Base-by-base conservation (phyloP, 495 filamentous ascomycete genomes). In the Penicillium paxilli region DNA sequence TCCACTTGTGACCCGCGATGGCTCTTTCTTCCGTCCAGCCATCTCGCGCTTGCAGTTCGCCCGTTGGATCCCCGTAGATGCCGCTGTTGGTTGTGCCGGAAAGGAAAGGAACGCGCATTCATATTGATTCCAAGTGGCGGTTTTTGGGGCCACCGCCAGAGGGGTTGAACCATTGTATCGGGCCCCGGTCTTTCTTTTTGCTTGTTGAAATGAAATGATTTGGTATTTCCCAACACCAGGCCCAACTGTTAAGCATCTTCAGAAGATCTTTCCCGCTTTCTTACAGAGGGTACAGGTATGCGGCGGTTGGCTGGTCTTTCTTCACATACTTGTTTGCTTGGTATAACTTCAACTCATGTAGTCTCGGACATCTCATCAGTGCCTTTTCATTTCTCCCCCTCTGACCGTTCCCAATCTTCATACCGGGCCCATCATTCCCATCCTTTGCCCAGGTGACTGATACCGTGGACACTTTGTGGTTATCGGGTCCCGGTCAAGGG, bases 111-210 rank as follows among this genome's bases (percentile, higher is more conserved):
- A 40, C 49, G 47, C 44, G 33, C 55, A 52, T 41, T 40, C 17
- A 8, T 54, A 52, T 41, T 33, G 41, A 24, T 58, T 55, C 33
- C 56, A 53, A 52, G 53, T 63, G 54, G 48, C 37, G 49, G 52
- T 50, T 24, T n/a, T 26, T 5, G 49, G 51, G 49, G 51, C 53
- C 57, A 62, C 58, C 62, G 56, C 48, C 59, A 64, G 52, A 70
- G 58, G 57, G 64, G 60, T 55, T 60, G 65, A 67, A 54, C 72
- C 72, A 64, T 41, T 62, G 56, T 66, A 52, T 60, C 65, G 67
- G 72, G 67, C 62, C 53, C 47, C 32, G 46, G 56, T 58, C 19
- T 53, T 62, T 11, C n/a, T n/a, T 42, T 57, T 55, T 49, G 25
- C 49, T 64, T 21, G 42, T 30, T 48, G 45, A 52, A n/a, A n/a